Conservation (phyloP, 305 asterid species). For the Plantago lanceolata region DNA sequence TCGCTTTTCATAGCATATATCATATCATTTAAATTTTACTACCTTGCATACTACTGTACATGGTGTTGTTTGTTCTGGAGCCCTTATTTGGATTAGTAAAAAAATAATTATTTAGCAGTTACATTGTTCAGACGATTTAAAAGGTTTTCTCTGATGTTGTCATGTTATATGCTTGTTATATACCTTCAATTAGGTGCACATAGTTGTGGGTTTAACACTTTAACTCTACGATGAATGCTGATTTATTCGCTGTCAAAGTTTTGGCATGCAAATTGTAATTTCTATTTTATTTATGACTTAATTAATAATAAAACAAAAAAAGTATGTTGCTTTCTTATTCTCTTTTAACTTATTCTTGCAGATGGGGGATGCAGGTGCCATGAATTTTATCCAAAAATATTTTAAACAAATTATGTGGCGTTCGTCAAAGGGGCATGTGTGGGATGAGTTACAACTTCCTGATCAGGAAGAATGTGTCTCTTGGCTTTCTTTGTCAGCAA, state of each 20-base stretch:
- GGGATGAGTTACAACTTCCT: slow-evolving; percentile 84
- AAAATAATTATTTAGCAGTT: too few relatives aligned
- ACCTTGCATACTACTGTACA: neutral
- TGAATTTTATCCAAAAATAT: slow-evolving; percentile 56
- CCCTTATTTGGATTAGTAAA: neutral
- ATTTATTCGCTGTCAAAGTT: slow-evolving; percentile 14
- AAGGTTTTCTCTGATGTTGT: neutral
- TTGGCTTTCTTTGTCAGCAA: slow-evolving; percentile 82
- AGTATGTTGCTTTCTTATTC: neutral
- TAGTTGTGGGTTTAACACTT: slow-evolving; percentile 10
- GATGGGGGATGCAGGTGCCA: slow-evolving; percentile 89
- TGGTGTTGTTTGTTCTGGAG: neutral
- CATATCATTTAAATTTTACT: neutral
- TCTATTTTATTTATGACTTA: too few relatives aligned
- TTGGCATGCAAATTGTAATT: slow-evolving; percentile 13
- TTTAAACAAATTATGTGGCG: slow-evolving; percentile 91
- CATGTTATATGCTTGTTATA: neutral
- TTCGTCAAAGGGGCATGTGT: slow-evolving; percentile 74
- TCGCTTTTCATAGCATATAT: neutral
- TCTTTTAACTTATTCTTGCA: slow-evolving; percentile 27
- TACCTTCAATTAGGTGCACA: slow-evolving; percentile 9
- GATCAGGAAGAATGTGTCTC: slow-evolving; percentile 84
- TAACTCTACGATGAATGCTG: neutral
- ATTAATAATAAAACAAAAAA: too few relatives aligned
- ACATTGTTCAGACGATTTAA: neutral